Percentiles rank a stretch among this genome's conserved stretches.
Evolutionary conservation across 352 stramenopile species (phyloP).

Genomic region (Phytophthora melonis): DNA sequence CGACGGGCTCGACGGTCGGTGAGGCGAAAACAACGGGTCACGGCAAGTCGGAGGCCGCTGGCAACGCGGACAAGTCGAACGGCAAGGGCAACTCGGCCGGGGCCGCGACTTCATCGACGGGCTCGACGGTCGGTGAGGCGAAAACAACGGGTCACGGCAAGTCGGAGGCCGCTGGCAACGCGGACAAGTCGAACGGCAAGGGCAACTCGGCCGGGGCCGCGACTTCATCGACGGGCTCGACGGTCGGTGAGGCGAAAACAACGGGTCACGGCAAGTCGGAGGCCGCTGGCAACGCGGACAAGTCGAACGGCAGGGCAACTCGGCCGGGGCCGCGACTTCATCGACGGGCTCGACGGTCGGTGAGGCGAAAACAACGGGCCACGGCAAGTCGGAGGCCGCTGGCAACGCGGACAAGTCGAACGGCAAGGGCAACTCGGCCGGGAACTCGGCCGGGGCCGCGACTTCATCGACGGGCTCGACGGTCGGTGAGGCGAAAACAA

Average conservation of each 20-base stretch:
- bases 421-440: constrained; percentile 3
- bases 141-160: neutral
- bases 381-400: neutral
- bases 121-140: no score
- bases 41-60: neutral
- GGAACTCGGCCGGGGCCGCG: no score
- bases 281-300: no score
- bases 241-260: no score
- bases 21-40: no score
- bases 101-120: no score
- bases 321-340: no score
- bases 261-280: neutral
- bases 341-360: neutral
- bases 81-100: neutral
- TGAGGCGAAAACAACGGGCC: neutral
- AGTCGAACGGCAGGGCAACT: no score
- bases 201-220: neutral
- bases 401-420: constrained; percentile 5
- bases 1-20: no score
- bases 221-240: no score
- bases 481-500: no score
- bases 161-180: neutral
- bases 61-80: neutral
- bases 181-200: neutral
- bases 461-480: no score